Conservation (phyloP, 1,139 yeast species). For the Saccharomyces hybrid region DNA sequence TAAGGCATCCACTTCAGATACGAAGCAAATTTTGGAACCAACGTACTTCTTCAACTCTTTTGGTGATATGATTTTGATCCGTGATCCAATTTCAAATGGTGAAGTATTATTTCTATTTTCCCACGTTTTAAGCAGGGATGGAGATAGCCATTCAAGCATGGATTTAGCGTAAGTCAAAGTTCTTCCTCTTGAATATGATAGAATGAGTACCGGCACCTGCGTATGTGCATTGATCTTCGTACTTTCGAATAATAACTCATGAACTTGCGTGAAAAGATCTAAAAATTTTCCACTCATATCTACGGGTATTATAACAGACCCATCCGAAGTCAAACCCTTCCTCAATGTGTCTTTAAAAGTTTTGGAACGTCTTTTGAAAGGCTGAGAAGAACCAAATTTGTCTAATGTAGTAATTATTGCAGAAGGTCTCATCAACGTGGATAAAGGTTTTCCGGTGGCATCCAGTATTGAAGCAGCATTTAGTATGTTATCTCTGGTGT, state of each 20-base stretch:
- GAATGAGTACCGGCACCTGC: conserved; percentile 59
- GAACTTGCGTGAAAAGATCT: conserved; percentile 68
- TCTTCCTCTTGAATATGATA: conserved; percentile 75
- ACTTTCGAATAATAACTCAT: conserved; percentile 36
- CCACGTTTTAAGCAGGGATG: conserved; percentile 73
- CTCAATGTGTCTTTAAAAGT: conserved; percentile 61
- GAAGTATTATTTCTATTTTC: conserved; percentile 55
- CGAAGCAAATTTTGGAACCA: conserved; percentile 78
- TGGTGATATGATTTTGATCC: conserved; percentile 53
- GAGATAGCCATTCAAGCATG: conserved; percentile 93
- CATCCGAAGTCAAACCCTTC: conserved; percentile 43
- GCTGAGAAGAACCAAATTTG: conserved; percentile 50
- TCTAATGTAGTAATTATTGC: conserved; percentile 68
- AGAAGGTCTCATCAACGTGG: conserved; percentile 69
- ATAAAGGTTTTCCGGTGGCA: conserved; percentile 45
- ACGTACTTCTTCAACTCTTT: conserved; percentile 48
- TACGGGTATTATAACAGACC: conserved; percentile 77
- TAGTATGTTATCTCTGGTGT: conserved; percentile 77
- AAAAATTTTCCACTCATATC: conserved; percentile 77
- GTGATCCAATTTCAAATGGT: conserved; percentile 56
- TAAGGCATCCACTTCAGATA: conserved; percentile 55
- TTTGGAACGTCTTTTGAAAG: conserved; percentile 60
- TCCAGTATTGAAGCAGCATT: conserved; percentile 74
- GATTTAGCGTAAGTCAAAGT: conserved; percentile 76
- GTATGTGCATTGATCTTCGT: conserved; percentile 16